Conservation (phyloP, 176 grass and related monocot genomes). For the Oryza meridionalis region DNA sequence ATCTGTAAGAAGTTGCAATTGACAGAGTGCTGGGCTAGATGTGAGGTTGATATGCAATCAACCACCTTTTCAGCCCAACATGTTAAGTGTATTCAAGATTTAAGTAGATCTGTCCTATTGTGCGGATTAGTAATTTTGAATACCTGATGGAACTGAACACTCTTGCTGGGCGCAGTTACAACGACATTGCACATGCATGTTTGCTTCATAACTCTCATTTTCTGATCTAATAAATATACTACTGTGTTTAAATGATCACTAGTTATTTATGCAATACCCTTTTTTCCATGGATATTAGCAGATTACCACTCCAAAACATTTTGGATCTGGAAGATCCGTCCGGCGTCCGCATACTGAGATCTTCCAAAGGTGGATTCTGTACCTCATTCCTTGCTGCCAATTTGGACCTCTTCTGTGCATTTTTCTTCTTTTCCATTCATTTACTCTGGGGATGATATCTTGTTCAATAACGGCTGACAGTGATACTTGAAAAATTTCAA, state of each 20-base stretch:
- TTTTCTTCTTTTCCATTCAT: slow-evolving; percentile 25
- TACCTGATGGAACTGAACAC: slow-evolving; percentile 99
- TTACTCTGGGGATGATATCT: slow-evolving; percentile 30
- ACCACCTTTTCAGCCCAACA: slow-evolving; percentile 2
- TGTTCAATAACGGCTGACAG: slow-evolving; percentile 35
- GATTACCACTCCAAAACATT: slow-evolving; percentile 81
- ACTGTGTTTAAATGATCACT: slow-evolving; percentile 23
- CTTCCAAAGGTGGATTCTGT: slow-evolving; percentile 64
- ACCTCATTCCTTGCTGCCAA: slow-evolving; percentile 1
- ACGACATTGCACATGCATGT: slow-evolving; percentile 76
- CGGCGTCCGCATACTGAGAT: slow-evolving; percentile 68
- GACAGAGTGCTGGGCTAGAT: slow-evolving; percentile 89
- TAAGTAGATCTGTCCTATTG: slow-evolving; percentile 39
- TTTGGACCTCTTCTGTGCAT: slow-evolving; percentile 10
- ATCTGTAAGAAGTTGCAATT: slow-evolving; percentile 83
- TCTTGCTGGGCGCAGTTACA: slow-evolving; percentile 94
- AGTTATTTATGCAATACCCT: slow-evolving; percentile 76
- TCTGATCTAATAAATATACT: slow-evolving; percentile 28
- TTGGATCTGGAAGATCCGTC: slow-evolving; percentile 67
- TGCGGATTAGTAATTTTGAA: slow-evolving; percentile 97
- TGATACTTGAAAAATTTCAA: slow-evolving; percentile 45
- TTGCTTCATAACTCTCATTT: slow-evolving; percentile 35
- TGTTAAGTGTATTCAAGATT: slow-evolving; percentile 33
- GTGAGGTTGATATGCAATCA: slow-evolving; percentile 71
- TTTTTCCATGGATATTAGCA: slow-evolving; percentile 90